Conservation (phyloP, 2,329 filamentous ascomycete genomes). For the Lasiodiplodia gonubiensis region DNA sequence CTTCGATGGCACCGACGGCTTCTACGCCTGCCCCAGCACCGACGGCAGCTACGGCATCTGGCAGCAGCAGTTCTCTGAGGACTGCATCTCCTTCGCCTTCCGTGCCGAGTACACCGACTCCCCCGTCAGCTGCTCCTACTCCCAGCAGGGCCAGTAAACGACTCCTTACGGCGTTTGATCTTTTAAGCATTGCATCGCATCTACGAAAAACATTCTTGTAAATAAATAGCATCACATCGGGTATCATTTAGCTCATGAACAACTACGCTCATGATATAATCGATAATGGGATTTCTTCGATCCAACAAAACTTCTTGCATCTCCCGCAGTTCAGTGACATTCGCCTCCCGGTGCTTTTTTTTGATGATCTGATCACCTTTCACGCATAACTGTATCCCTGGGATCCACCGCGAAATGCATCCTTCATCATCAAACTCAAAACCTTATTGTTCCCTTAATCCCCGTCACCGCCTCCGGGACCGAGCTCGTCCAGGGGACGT, state of each 20-base stretch:
- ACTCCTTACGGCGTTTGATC: background rate
- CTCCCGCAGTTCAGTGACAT: background rate
- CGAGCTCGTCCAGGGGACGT: background rate
- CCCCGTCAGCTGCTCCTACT: slow-evolving; percentile 18
- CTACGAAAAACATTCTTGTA: background rate
- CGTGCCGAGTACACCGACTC: background rate
- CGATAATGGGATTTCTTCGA: slow-evolving; percentile 10
- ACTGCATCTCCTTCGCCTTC: slow-evolving; percentile 15
- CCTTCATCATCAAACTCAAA: background rate
- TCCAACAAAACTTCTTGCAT: background rate
- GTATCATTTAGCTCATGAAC: slow-evolving; percentile 3
- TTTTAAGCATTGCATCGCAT: slow-evolving; percentile 11
- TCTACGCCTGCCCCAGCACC: slow-evolving; percentile 57
- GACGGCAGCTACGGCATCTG: slow-evolving; percentile 49
- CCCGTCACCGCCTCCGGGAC: background rate
- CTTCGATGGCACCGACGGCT: slow-evolving; percentile 49
- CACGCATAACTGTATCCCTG: background rate
- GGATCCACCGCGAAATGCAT: background rate
- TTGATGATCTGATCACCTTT: background rate
- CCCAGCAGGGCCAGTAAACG: slow-evolving; percentile 15
- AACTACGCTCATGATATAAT: slow-evolving; percentile 10
- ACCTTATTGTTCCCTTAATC: background rate
- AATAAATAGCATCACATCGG: slow-evolving; percentile 9
- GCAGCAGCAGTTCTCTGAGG: slow-evolving; percentile 32
- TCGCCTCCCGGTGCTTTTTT: background rate